Evolutionary conservation across 2,329 filamentous ascomycete species (phyloP).

Genomic region (Thermothelomyces thermophilus): DNA sequence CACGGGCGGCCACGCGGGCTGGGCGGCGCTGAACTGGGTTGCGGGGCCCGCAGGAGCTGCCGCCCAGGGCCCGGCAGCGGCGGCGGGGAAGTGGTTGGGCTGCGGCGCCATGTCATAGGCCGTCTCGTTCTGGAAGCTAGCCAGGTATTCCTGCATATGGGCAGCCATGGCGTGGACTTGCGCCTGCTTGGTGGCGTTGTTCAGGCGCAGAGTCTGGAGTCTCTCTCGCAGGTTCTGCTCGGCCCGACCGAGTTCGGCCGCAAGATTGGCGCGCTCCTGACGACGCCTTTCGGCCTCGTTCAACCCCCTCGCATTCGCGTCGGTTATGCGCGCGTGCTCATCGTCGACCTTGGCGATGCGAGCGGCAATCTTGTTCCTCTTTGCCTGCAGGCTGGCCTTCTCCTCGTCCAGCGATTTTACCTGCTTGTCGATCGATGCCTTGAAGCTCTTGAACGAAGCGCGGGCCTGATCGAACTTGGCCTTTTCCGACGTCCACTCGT

Average conservation of each 20-base stretch:
- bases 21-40: constrained; percentile 31
- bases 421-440: constrained; percentile 55
- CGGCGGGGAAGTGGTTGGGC: constrained; percentile 18
- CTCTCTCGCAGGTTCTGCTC: constrained; percentile 40
- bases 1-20: constrained; percentile 32
- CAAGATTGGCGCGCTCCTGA: constrained; percentile 43
- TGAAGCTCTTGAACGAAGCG: constrained; percentile 50
- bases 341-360: constrained; percentile 67
- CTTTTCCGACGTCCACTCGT: constrained; percentile 49
- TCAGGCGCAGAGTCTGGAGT: constrained; percentile 32
- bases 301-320: constrained; percentile 59
- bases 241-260: constrained; percentile 40
- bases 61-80: constrained; percentile 17
- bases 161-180: constrained; percentile 32
- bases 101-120: constrained; percentile 29
- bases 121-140: constrained; percentile 37
- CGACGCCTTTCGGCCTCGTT: constrained; percentile 56
- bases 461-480: constrained; percentile 53
- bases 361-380: constrained; percentile 64
- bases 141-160: constrained; percentile 36
- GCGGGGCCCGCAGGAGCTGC: constrained; percentile 30
- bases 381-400: constrained; percentile 55
- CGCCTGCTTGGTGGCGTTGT: constrained; percentile 36
- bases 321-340: constrained; percentile 63
- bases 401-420: constrained; percentile 59